phyloP scores from a whole-genome alignment of 1,139 yeast genomes.

The Debaryomycetaceae sp. region DNA sequence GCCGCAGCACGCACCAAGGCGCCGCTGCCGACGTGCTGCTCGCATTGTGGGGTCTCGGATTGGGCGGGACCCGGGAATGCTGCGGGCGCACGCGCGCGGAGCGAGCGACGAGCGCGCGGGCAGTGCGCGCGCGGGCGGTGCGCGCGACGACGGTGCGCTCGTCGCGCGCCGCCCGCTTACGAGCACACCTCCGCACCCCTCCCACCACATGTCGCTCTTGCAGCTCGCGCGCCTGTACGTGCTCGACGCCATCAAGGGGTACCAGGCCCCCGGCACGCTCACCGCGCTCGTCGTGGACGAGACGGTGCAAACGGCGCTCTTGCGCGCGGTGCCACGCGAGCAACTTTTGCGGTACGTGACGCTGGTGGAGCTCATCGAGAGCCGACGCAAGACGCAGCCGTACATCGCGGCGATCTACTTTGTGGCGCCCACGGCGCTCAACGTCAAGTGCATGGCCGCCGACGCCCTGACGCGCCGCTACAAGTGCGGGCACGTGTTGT shows the following conservation, averaged over 20 bases:
- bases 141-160: too few species aligned
- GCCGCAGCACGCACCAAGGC: too few species aligned
- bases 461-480: slow-evolving; percentile 38
- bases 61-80: too few species aligned
- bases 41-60: too few species aligned
- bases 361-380: slow-evolving; percentile 37
- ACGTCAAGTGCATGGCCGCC: slow-evolving; percentile 39
- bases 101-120: too few species aligned
- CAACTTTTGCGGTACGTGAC: slow-evolving; percentile 38
- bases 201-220: slow-evolving; percentile 7
- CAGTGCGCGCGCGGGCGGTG: too few species aligned
- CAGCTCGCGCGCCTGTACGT: slow-evolving; percentile 18
- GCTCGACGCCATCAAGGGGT: slow-evolving; percentile 29
- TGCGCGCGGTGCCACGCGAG: slow-evolving; percentile 33
- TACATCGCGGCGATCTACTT: slow-evolving; percentile 41
- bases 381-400: slow-evolving; percentile 30
- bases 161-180: not conserved
- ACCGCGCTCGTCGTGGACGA: slow-evolving; percentile 38
- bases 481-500: slow-evolving; percentile 36
- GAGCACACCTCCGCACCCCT: not conserved
- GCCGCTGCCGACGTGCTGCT: too few species aligned
- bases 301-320: slow-evolving; percentile 30
- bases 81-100: too few species aligned
- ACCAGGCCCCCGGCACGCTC: slow-evolving; percentile 30
- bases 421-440: slow-evolving; percentile 33